Conservation (phyloP, 352 stramenopile species). For the Peronospora farinosa region DNA sequence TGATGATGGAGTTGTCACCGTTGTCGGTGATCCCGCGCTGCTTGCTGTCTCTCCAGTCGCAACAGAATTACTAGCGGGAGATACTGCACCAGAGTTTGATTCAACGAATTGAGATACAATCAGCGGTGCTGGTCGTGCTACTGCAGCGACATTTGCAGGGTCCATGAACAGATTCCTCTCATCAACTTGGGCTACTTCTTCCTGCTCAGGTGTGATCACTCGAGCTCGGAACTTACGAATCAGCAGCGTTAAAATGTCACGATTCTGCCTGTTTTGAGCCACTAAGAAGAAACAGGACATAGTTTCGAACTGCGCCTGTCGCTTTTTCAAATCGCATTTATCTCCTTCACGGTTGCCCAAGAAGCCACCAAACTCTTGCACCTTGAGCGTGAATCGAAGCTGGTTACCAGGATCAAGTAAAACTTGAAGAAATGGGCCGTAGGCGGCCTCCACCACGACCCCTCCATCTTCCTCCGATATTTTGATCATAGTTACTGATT, state of each 20-base stretch:
- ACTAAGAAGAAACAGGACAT: slow-evolving; percentile 75
- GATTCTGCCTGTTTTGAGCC: slow-evolving; percentile 71
- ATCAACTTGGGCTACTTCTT: slow-evolving; percentile 49
- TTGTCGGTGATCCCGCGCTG: slow-evolving; percentile 17
- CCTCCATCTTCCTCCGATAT: slow-evolving; percentile 67
- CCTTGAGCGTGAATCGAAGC: slow-evolving; percentile 68
- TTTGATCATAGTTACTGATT: slow-evolving; percentile 54
- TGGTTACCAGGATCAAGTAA: slow-evolving; percentile 60
- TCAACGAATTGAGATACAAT: slow-evolving; percentile 4
- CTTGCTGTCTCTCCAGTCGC: slow-evolving; percentile 17
- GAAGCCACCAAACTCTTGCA: slow-evolving; percentile 69
- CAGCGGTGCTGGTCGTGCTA: background rate
- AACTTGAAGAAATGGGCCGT: slow-evolving; percentile 62
- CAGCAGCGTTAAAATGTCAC: slow-evolving; percentile 64
- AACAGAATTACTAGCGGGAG: slow-evolving; percentile 21
- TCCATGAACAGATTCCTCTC: slow-evolving; percentile 71
- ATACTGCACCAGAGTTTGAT: slow-evolving; percentile 14
- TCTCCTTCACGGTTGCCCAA: slow-evolving; percentile 55
- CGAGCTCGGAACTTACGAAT: slow-evolving; percentile 68
- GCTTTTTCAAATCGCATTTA: slow-evolving; percentile 52
- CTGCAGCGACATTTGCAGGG: slow-evolving; percentile 37
- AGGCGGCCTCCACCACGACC: slow-evolving; percentile 43
- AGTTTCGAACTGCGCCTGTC: slow-evolving; percentile 29
- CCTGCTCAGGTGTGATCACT: slow-evolving; percentile 39
- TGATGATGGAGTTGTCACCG: slow-evolving; percentile 8